Evolutionary conservation across 2,329 filamentous ascomycete genomes (phyloP).

Genomic region (Tympanopsis confertula): DNA sequence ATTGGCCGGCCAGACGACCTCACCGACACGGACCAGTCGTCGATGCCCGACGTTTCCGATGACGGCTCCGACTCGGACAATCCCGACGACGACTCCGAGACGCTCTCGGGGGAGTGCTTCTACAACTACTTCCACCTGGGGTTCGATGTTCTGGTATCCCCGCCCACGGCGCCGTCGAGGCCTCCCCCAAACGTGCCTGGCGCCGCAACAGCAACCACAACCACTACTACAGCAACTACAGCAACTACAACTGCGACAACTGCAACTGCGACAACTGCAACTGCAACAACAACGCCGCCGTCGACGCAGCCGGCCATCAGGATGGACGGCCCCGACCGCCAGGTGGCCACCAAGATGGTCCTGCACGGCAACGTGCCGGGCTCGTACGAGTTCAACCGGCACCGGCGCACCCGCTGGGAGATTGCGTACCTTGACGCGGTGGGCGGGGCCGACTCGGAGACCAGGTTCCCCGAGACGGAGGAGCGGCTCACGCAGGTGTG

Average conservation of each 20-base stretch:
- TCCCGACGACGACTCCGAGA: slow-evolving; percentile 42
- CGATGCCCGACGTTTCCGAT: slow-evolving; percentile 59
- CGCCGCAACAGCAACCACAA: slow-evolving; percentile 9
- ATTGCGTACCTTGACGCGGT: slow-evolving; percentile 44
- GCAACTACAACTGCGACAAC: slow-evolving; percentile 6
- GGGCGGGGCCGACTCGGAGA: slow-evolving; percentile 58
- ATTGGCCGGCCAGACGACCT: slow-evolving; percentile 39
- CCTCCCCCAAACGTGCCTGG: slow-evolving; percentile 41
- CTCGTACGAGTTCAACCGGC: slow-evolving; percentile 91
- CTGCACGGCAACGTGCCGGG: slow-evolving; percentile 91
- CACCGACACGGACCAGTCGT: slow-evolving; percentile 66
- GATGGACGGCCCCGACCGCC: slow-evolving; percentile 40
- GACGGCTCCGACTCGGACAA: slow-evolving; percentile 51
- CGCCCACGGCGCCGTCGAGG: slow-evolving; percentile 53
- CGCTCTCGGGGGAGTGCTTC: slow-evolving; percentile 63
- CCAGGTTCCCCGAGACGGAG: slow-evolving; percentile 62
- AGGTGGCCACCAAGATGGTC: slow-evolving; percentile 84
- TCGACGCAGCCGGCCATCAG: slow-evolving; percentile 4
- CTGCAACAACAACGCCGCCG: slow-evolving; percentile 19
- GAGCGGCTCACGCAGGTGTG: slow-evolving; percentile 56
- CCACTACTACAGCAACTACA: slow-evolving; percentile 5
- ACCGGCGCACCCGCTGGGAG: slow-evolving; percentile 80
- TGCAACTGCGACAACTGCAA: slow-evolving; percentile 6
- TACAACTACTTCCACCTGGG: slow-evolving; percentile 97
- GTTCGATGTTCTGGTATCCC: slow-evolving; percentile 85